Evolutionary conservation across 345 rosid genomes (phyloP), one percentile per base, ranked within the genome.

Genomic region (Nephelium lappaceum): DNA sequence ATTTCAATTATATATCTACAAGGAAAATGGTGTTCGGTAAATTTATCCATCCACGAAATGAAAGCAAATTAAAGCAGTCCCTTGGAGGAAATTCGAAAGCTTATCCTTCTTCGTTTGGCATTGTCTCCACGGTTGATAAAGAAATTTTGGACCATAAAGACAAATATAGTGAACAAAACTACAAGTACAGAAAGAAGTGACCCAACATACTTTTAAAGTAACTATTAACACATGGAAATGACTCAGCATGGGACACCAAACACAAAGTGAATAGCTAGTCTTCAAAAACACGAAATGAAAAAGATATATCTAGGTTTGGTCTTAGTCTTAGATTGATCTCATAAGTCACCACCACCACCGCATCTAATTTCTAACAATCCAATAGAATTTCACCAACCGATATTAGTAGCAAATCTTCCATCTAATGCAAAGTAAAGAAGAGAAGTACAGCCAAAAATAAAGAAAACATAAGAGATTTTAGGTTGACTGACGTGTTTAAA

Each of bases 221-320:
- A 71, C 74, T 31, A 31, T 14, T 15, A 42, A 71, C 74, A 79
- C 36, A 66, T 76, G 80, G 71, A 72, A 45, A 71, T 75, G 85
- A 83, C 62, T 83, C 80, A 67, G 72, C 78, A 65, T 47, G 74
- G 67, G 82, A 25, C 82, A 69, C 57, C 77, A 9, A 39, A 42
- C 49, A n/a, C 10, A 57, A 57, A 41, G 63, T 58, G 3, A 57
- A 19, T n/a, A 18, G 3, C 39, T 23, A 63, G 38, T 39, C 60
- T 42, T 5, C 42, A n/a, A 71, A 16, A 55, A 49, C 25, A 6
- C 8, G 63, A n/a, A 60, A 15, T 23, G 51, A 66, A 74, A 65
- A 31, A 0, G 49, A 43, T 39, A 43, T 39, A 9, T 51, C 4
- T 60, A 21, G 64, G 64, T 21, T 60, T 60, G 64, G 64, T 21